These are phyloP conservation scores for Lyophyllum atratum DNA, from an alignment of 768 basidiomycete species.

Conservation along the genomic window DNA sequence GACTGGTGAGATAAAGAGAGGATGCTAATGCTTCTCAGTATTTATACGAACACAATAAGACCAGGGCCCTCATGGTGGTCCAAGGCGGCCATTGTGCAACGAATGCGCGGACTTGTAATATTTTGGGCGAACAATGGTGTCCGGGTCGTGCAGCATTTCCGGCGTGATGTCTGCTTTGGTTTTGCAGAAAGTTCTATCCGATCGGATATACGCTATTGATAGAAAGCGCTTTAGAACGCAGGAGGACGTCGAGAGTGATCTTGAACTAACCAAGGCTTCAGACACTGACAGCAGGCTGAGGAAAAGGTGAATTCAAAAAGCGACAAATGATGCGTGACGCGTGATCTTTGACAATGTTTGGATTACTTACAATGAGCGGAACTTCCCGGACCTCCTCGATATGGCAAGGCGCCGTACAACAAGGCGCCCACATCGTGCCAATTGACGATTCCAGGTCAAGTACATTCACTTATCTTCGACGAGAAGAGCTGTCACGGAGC, in stretches of 20 bases:
- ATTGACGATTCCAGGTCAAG: no score
- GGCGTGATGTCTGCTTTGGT: background rate
- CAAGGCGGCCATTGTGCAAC: background rate
- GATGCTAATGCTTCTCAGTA: background rate
- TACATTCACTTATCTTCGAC: no score
- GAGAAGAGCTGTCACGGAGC: no score
- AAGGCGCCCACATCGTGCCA: no score
- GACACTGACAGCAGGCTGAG: no score
- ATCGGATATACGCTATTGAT: background rate
- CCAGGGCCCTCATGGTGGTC: background rate
- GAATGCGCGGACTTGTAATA: background rate
- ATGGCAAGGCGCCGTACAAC: no score
- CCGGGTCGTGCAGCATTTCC: background rate
- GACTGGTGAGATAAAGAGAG: background rate
- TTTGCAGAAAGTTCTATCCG: background rate
- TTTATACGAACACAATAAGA: background rate
- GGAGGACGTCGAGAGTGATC: background rate
- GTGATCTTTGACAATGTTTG: background rate
- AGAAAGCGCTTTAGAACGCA: background rate
- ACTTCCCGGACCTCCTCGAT: background rate
- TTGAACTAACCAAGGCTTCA: no score
- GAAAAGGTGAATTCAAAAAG: no score
- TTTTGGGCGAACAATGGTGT: background rate
- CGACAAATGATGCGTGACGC: no score
- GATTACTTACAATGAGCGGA: background rate